A percentile compares a stretch with the other conserved stretches of the same genome.
Evolutionary conservation across 2,329 filamentous ascomycete species (phyloP).

Genomic region (Colletotrichum sp.): DNA sequence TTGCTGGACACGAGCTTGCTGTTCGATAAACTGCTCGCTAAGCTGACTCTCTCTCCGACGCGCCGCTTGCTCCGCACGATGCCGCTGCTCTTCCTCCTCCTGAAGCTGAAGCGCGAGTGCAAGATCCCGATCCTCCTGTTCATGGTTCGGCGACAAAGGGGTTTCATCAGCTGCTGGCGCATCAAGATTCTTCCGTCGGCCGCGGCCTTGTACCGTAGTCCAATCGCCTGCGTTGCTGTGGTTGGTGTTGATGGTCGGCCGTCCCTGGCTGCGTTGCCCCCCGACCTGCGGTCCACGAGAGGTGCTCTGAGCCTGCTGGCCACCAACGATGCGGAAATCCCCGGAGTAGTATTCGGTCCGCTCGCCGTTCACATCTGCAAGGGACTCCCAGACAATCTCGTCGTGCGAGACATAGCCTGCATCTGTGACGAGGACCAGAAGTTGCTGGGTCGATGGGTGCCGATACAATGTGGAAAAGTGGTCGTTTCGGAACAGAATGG

Average conservation of each 20-base stretch:
- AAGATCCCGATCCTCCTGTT: constrained; percentile 85
- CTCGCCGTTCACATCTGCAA: constrained; percentile 87
- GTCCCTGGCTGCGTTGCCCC: neutral
- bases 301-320: constrained; percentile 36
- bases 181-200: constrained; percentile 4
- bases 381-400: constrained; percentile 94
- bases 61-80: constrained; percentile 66
- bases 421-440: constrained; percentile 90
- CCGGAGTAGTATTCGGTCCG: constrained; percentile 85
- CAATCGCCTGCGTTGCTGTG: constrained; percentile 43
- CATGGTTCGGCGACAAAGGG: constrained; percentile 47
- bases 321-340: constrained; percentile 86
- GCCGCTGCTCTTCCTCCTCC: constrained; percentile 87
- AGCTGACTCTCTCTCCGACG: constrained; percentile 70
- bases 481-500: constrained; percentile 95
- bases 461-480: constrained; percentile 96
- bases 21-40: constrained; percentile 74
- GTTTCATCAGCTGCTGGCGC: constrained; percentile 23
- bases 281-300: neutral
- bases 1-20: constrained; percentile 53
- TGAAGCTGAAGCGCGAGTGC: constrained; percentile 91
- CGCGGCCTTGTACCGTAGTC: constrained; percentile 55
- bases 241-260: neutral
- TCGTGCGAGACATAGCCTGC: constrained; percentile 87
- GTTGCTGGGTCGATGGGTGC: constrained; percentile 76